phyloP scores from a whole-genome alignment of 2,329 filamentous ascomycete genomes.

The Arthrobotrys sphaeroides region DNA sequence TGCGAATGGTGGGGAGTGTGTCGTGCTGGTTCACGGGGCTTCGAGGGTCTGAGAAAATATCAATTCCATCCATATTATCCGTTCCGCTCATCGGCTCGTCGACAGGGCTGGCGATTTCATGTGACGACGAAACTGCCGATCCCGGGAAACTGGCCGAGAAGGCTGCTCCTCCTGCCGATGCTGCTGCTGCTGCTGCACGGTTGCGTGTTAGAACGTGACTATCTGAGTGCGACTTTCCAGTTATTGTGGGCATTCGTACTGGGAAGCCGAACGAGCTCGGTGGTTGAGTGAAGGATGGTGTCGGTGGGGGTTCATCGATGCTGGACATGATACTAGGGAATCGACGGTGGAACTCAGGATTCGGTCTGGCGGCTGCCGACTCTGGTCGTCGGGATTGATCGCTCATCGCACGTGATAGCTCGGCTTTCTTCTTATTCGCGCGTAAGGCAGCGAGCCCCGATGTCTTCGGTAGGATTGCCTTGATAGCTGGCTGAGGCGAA shows the following conservation, averaged over 20 bases:
- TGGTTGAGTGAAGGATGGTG: slow-evolving; percentile 46
- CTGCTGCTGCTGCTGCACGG: slow-evolving; percentile 18
- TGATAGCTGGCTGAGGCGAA: slow-evolving; percentile 36
- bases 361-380: slow-evolving; percentile 29
- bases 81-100: slow-evolving; percentile 39
- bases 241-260: slow-evolving; percentile 46
- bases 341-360: slow-evolving; percentile 50
- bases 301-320: slow-evolving; percentile 51
- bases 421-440: slow-evolving; percentile 49
- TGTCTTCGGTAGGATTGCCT: slow-evolving; percentile 36
- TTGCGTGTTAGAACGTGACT: slow-evolving; percentile 34
- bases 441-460: slow-evolving; percentile 28
- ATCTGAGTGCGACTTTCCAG: slow-evolving; percentile 41
- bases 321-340: slow-evolving; percentile 52
- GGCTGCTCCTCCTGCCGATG: neutral
- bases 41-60: slow-evolving; percentile 56
- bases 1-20: slow-evolving; percentile 56
- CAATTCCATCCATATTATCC: slow-evolving; percentile 41
- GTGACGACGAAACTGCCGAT: slow-evolving; percentile 45
- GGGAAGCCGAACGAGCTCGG: slow-evolving; percentile 49
- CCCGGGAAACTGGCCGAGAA: slow-evolving; percentile 46
- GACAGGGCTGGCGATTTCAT: slow-evolving; percentile 53
- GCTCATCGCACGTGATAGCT: slow-evolving; percentile 38
- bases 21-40: slow-evolving; percentile 56
- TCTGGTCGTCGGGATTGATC: slow-evolving; percentile 42